Conservation (phyloP, 176 grass and related monocot genomes). For the Melocanna baccifera region DNA sequence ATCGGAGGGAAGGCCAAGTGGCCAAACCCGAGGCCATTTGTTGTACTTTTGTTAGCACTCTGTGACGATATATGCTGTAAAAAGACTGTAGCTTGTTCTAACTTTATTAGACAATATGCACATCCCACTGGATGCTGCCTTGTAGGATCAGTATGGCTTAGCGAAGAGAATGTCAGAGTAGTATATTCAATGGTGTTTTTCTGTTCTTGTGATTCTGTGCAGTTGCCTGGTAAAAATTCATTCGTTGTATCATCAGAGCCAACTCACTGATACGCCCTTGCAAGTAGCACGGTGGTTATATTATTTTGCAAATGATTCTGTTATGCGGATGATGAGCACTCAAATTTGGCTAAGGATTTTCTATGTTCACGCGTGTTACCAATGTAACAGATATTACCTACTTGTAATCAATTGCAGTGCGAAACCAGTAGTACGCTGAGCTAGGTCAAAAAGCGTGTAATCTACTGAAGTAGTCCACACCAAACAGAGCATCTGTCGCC, state of each 20-base stretch:
- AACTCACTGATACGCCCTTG: not conserved
- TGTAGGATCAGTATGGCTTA: slow-evolving; percentile 13
- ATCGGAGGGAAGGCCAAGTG: not conserved
- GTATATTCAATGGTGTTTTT: not conserved
- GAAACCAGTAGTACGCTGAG: no score
- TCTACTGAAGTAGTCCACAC: no score
- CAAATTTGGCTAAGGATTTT: not conserved
- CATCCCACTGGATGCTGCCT: not conserved
- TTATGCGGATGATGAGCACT: not conserved
- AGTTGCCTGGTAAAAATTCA: slow-evolving; percentile 18
- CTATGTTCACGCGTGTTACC: no score
- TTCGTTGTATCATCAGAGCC: slow-evolving; percentile 3
- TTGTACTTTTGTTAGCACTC: not conserved
- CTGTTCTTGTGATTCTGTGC: slow-evolving; percentile 19
- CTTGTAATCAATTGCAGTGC: no score
- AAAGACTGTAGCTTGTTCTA: slow-evolving; percentile 32
- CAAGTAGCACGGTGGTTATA: not conserved
- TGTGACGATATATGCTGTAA: slow-evolving; percentile 22
- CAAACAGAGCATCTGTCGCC: no score
- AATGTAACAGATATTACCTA: no score
- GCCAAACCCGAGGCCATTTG: not conserved
- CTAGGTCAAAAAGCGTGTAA: no score
- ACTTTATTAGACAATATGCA: slow-evolving; percentile 39
- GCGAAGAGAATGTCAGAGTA: not conserved
- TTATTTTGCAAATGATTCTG: not conserved